phyloP scores from a whole-genome alignment of 768 basidiomycete genomes.

The Megacollybia marginata region DNA sequence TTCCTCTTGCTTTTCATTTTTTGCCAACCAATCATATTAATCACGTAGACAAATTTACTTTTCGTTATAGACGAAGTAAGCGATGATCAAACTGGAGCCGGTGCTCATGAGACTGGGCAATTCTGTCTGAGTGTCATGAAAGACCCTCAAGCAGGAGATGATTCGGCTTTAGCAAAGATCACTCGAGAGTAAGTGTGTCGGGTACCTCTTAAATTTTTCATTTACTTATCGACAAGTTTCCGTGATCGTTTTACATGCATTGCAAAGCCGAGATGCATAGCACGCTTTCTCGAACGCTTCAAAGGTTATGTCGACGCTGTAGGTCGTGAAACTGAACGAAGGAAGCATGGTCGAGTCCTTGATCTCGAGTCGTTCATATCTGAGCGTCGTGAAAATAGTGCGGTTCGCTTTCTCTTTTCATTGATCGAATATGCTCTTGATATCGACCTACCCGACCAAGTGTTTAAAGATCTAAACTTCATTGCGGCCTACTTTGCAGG shows the following conservation, averaged over 20 bases:
- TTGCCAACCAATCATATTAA: conserved; percentile 17
- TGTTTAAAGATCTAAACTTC: no score
- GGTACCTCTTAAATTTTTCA: not conserved
- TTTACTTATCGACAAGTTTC: conserved; percentile 39
- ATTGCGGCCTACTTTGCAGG: conserved; percentile 49
- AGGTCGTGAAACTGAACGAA: no score
- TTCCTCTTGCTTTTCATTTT: conserved; percentile 2
- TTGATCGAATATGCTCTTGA: no score
- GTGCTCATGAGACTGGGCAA: conserved; percentile 45
- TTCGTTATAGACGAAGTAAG: no score
- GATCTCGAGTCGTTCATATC: conserved; percentile 39
- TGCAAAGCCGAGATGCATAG: conserved; percentile 50
- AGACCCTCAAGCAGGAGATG: no score
- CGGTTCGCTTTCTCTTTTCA: conserved; percentile 57
- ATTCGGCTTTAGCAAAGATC: no score
- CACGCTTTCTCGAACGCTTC: no score
- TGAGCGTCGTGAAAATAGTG: conserved; percentile 65
- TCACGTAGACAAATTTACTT: no score
- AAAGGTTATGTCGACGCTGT: no score
- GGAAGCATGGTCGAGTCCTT: conserved; percentile 49
- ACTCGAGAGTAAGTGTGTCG: no score
- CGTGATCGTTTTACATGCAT: conserved; percentile 36
- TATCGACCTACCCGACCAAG: no score
- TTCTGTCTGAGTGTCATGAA: no score
- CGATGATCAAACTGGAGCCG: conserved; percentile 54